phyloP scores from a whole-genome alignment of 2,329 filamentous ascomycete genomes.

The Trichoderma arundinaceum region DNA sequence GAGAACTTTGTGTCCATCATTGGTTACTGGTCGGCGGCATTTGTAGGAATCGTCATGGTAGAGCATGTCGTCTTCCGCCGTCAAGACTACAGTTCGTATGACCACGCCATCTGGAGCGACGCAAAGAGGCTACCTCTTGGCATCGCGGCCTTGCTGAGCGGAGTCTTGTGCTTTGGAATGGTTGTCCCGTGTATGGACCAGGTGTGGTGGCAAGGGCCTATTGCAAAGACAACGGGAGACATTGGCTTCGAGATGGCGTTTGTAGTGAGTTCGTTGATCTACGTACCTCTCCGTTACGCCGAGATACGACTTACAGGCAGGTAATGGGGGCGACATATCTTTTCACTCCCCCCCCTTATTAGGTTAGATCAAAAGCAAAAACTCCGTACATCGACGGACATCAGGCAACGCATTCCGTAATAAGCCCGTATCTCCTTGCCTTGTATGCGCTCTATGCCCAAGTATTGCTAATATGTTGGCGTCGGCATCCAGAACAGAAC shows the following conservation, averaged over 20 bases:
- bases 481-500: too few species aligned
- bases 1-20: conserved; percentile 63
- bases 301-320: conserved; percentile 47
- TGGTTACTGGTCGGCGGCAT: conserved; percentile 64
- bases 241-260: conserved; percentile 71
- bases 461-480: too few species aligned
- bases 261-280: conserved; percentile 54
- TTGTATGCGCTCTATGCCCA: too few species aligned
- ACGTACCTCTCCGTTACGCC: conserved; percentile 53
- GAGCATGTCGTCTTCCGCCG: conserved; percentile 58
- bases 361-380: neutral
- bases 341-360: neutral
- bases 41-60: conserved; percentile 55
- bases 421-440: too few species aligned
- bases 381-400: neutral
- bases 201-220: conserved; percentile 65
- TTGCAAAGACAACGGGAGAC: conserved; percentile 65
- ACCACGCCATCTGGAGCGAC: conserved; percentile 55
- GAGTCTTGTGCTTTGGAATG: conserved; percentile 53
- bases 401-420: too few species aligned
- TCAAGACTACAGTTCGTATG: conserved; percentile 52
- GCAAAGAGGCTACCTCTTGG: conserved; percentile 53
- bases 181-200: conserved; percentile 66
- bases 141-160: conserved; percentile 54
- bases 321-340: neutral